Percentiles rank a stretch among this genome's conserved stretches.
phyloP scores from a whole-genome alignment of 2,329 filamentous ascomycete genomes.

The Microdochium paspali region DNA sequence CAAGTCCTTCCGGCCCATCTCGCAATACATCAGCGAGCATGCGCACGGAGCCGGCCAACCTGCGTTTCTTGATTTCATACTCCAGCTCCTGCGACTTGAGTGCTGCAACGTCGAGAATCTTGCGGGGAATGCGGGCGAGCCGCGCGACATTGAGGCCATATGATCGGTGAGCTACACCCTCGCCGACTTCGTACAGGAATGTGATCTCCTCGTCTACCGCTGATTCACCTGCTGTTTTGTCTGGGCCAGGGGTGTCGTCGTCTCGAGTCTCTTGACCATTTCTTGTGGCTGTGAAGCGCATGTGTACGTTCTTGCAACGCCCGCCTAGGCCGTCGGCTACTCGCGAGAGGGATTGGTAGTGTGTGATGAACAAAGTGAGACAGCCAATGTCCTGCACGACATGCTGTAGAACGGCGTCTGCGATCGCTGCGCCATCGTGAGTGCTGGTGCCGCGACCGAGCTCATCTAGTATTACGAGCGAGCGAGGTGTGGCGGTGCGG shows the following conservation, averaged over 20 bases:
- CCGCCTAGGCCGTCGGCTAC: constrained; percentile 60
- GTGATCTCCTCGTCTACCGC: constrained; percentile 70
- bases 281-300: constrained; percentile 61
- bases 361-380: constrained; percentile 91
- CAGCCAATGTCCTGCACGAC: constrained; percentile 66
- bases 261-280: constrained; percentile 2
- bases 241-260: constrained; percentile 15
- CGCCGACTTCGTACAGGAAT: constrained; percentile 86
- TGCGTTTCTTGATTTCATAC: constrained; percentile 54
- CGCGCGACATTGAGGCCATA: constrained; percentile 92
- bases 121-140: constrained; percentile 69
- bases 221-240: constrained; percentile 22
- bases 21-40: constrained; percentile 32
- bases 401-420: constrained; percentile 80
- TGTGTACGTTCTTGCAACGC: constrained; percentile 78
- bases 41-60: constrained; percentile 40
- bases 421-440: constrained; percentile 93
- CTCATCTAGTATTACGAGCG: constrained; percentile 88
- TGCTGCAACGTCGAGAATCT: constrained; percentile 71
- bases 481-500: constrained; percentile 75
- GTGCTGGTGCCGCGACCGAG: constrained; percentile 88
- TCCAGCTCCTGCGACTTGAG: constrained; percentile 75
- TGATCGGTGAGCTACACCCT: constrained; percentile 85
- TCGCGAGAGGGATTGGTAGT: constrained; percentile 78
- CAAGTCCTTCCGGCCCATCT: constrained; percentile 31